phyloP scores from a whole-genome alignment of 129 eudicot species.

The Glebionis coronaria region DNA sequence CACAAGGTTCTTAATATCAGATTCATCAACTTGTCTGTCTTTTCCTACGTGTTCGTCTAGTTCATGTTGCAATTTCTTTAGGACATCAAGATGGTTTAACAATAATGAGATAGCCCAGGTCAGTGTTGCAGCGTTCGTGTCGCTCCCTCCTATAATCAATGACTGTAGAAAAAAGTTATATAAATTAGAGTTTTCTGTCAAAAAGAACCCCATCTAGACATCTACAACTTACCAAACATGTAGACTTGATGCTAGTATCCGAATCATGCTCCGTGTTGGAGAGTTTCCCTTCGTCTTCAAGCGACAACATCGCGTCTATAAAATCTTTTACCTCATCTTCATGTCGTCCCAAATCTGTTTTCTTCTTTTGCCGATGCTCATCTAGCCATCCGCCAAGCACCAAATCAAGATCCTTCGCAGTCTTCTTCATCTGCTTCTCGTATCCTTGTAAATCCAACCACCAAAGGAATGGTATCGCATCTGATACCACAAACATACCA shows the following conservation, averaged over 20 bases:
- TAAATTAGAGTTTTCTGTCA: no score
- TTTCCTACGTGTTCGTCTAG: conserved; percentile 32
- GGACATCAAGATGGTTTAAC: conserved; percentile 22
- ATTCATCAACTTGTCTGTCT: conserved; percentile 36
- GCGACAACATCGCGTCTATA: conserved; percentile 36
- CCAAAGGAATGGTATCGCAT: conserved; percentile 30
- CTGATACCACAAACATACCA: conserved; percentile 30
- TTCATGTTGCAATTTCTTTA: conserved; percentile 32
- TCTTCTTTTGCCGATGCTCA: conserved; percentile 27
- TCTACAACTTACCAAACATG: conserved; percentile 30
- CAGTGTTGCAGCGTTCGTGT: conserved; percentile 31
- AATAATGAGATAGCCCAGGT: conserved; percentile 37
- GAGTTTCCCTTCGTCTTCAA: conserved; percentile 24
- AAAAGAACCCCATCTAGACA: no score
- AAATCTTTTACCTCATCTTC: conserved; percentile 27
- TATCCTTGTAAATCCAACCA: conserved; percentile 40
- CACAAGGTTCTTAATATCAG: conserved; percentile 30
- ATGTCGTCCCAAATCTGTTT: background rate
- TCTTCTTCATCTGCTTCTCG: conserved; percentile 35
- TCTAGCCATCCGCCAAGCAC: conserved; percentile 32
- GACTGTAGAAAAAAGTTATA: background rate
- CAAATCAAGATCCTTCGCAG: conserved; percentile 20
- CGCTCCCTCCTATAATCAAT: conserved; percentile 31
- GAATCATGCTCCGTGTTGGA: conserved; percentile 15
- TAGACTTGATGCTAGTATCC: conserved; percentile 30